These are phyloP conservation scores for Xylariaceae sp. DNA, from an alignment of 2,329 filamentous ascomycete species.

Conservation along the genomic window DNA sequence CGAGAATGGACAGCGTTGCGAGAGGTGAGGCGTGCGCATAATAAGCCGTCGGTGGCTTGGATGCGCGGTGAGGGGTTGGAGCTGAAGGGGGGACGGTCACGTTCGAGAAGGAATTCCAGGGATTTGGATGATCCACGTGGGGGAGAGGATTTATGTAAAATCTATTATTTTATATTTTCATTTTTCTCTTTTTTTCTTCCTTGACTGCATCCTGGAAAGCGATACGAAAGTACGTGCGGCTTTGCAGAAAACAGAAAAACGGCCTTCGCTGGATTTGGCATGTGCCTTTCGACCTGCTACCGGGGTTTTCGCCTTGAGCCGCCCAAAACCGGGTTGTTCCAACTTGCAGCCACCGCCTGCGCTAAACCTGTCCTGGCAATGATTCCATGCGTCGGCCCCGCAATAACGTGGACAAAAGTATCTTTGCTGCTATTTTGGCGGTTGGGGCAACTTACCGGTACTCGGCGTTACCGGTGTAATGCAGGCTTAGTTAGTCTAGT, in stretches of 20 bases:
- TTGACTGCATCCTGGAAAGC: too few relatives aligned
- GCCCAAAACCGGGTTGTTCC: too few relatives aligned
- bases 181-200: not conserved
- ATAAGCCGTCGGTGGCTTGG: conserved; percentile 9
- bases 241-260: not conserved
- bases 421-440: too few relatives aligned
- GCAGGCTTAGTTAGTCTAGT: too few relatives aligned
- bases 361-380: too few relatives aligned
- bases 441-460: too few relatives aligned
- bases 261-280: not conserved
- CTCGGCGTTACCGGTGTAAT: too few relatives aligned
- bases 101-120: not conserved
- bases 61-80: not conserved
- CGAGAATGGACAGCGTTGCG: conserved; percentile 7
- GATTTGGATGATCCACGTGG: too few relatives aligned
- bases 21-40: conserved; percentile 6
- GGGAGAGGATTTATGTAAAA: not conserved
- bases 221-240: not conserved
- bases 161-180: not conserved
- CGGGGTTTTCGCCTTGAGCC: not conserved
- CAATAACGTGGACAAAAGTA: too few relatives aligned
- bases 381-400: too few relatives aligned
- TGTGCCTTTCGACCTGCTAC: not conserved
- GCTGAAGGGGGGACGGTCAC: not conserved
- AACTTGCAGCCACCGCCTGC: too few relatives aligned